Conservation (phyloP, 2,329 filamentous ascomycete genomes). For the Chaetomium olivaceum region DNA sequence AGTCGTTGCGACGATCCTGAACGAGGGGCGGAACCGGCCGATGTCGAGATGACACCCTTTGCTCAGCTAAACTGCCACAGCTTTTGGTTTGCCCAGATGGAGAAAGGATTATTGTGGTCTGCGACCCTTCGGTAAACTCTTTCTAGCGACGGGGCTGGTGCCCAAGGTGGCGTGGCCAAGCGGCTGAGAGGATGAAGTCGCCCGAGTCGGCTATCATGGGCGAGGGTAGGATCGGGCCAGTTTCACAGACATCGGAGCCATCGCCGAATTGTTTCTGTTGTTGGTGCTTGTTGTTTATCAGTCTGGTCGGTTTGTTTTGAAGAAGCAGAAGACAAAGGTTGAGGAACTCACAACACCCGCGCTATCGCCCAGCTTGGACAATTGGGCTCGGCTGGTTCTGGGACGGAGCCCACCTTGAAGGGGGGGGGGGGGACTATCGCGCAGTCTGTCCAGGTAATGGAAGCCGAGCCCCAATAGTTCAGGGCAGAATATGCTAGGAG, state of each 20-base stretch:
- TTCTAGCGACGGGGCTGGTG: not conserved
- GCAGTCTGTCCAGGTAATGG: not conserved
- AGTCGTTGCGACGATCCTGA: not conserved
- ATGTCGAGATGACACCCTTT: not conserved
- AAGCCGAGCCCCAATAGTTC: not conserved
- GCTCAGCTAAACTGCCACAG: not conserved
- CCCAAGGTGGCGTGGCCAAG: not conserved
- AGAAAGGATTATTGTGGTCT: not conserved
- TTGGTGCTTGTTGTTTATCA: not conserved
- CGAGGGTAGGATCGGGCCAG: not conserved
- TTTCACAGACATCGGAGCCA: not conserved
- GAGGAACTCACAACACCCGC: not conserved
- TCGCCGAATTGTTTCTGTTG: not conserved
- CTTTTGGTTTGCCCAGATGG: not conserved
- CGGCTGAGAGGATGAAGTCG: not conserved
- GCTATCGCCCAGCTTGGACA: not conserved
- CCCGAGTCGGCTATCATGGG: not conserved
- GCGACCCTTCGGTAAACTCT: not conserved
- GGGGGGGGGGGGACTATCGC: no score
- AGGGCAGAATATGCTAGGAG: not conserved
- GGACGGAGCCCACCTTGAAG: not conserved
- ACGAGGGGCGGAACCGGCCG: constrained; percentile 21
- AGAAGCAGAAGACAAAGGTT: not conserved
- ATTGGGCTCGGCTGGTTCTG: not conserved
- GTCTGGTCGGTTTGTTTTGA: not conserved